These are phyloP conservation scores for Trapa bicornis DNA, from an alignment of 345 rosid genomes.

Conservation along the genomic window DNA sequence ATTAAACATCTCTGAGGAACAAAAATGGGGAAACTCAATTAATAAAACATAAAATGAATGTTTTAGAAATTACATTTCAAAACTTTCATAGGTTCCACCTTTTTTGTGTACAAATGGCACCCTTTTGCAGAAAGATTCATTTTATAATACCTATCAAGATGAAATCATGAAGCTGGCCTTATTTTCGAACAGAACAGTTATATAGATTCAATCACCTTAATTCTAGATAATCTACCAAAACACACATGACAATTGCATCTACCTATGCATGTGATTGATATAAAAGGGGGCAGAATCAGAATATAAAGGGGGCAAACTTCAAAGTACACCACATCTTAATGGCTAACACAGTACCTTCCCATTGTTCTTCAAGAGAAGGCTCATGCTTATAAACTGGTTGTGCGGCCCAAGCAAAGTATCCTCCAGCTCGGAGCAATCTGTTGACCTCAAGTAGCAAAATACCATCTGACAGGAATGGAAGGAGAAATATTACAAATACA, in stretches of 20 bases:
- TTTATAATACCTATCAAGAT: not conserved
- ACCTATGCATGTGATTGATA: not conserved
- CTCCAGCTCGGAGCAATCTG: conserved; percentile 89
- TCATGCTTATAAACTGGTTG: conserved; percentile 98
- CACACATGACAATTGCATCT: not conserved
- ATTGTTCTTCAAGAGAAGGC: conserved; percentile 64
- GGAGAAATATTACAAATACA: not conserved
- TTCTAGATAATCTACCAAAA: not conserved
- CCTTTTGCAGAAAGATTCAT: not conserved
- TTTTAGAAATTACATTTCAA: not conserved
- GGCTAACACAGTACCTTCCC: conserved; percentile 54
- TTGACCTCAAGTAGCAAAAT: conserved; percentile 90
- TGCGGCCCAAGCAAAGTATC: conserved; percentile 97
- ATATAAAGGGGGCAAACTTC: not conserved
- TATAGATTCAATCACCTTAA: not conserved
- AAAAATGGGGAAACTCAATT: conserved; percentile 2
- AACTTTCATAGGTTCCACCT: not conserved
- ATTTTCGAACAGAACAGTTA: not conserved
- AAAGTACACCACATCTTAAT: not conserved
- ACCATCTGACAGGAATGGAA: conserved; percentile 49
- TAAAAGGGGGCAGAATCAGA: not conserved
- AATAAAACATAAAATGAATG: not conserved
- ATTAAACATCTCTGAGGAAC: conserved; percentile 40
- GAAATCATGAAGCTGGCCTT: not conserved
- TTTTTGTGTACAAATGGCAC: too few relatives aligned